Evolutionary conservation across 2,329 filamentous ascomycete genomes (phyloP), one percentile per base, ranked within the genome.

Genomic region (Talaromyces sp.): DNA sequence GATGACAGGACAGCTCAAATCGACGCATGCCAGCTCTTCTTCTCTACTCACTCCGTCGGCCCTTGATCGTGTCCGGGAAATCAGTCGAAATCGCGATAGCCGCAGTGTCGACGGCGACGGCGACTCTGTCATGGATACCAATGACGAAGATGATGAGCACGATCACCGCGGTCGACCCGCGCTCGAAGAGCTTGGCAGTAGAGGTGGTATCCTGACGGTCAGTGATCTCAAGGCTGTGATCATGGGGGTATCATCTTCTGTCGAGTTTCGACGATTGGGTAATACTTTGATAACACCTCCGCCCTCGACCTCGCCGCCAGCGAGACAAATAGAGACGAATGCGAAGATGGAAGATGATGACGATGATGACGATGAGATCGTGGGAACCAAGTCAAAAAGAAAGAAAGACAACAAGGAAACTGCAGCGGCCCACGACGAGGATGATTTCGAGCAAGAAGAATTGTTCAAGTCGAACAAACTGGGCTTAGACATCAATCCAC

Each of bases 171-270:
- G 65, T 47, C 43, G 65, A 53, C 19, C 54, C 7, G 70, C 69
- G 27, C 67, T 64, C 3, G 72, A 75, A 43, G 77, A 77, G 19
- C 65, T 79, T n/a, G 76, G 77, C n/a, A 79, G 77, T 63, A 75
- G 74, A 71, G 80, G 80, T 31, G 79, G 80, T 13, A 71, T 80
- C 10, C 73, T 82, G 38, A 80, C 77, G 2, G 68, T 73, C 5
- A 70, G 71, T n/a, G 79, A 81, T 58, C 73, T 82, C 49, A 80
- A 80, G 65, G 76, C 80, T 5, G 73, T 76, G 10, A 69, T 79
- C 49, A 73, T 72, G 67, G 73, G 73, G 1, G 77, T 78, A 5
- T 71, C 68, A 3, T 80, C 79, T 2, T 74, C 77, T 5, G 69
- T 71, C 17, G 77, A 80, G 58, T 82, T 82, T 64, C 77, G 77